Evolutionary conservation across 2,329 filamentous ascomycete species (phyloP).

Genomic region (Penicillium glabrum): DNA sequence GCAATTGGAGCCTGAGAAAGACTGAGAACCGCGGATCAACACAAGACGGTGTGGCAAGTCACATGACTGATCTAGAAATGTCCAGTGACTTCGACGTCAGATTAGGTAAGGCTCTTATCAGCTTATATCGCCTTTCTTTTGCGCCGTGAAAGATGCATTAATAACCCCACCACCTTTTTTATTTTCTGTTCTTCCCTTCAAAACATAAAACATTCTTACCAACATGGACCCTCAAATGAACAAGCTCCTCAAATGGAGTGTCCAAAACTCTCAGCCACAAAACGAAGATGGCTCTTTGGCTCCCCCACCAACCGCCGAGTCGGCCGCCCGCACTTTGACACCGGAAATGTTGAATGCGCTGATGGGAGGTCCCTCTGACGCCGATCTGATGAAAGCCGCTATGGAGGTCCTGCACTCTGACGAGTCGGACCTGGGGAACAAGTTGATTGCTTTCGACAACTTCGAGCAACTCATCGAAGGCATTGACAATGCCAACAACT

Average conservation of each 20-base stretch:
- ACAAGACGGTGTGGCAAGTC: neutral
- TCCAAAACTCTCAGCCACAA: conserved; percentile 58
- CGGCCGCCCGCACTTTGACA: conserved; percentile 53
- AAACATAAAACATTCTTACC: neutral
- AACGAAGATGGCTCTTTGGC: conserved; percentile 34
- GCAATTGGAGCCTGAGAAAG: neutral
- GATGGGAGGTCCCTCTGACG: conserved; percentile 82
- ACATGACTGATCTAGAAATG: neutral
- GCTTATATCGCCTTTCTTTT: neutral
- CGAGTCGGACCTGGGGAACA: conserved; percentile 69
- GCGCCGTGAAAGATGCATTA: neutral
- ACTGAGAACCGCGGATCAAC: neutral
- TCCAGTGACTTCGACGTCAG: conserved; percentile 3
- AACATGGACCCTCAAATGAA: conserved; percentile 66
- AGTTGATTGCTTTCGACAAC: conserved; percentile 86
- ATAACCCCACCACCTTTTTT: neutral
- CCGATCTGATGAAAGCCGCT: conserved; percentile 83
- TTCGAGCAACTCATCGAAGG: conserved; percentile 89
- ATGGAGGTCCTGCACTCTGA: conserved; percentile 74
- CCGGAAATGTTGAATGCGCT: conserved; percentile 71
- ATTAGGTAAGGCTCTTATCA: neutral
- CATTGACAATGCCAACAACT: conserved; percentile 96
- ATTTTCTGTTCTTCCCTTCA: neutral
- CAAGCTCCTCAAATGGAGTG: conserved; percentile 76
- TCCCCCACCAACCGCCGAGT: conserved; percentile 34